Base-by-base conservation (phyloP, 192 early-diverging fungal species). In the Linnemannia zychae region DNA sequence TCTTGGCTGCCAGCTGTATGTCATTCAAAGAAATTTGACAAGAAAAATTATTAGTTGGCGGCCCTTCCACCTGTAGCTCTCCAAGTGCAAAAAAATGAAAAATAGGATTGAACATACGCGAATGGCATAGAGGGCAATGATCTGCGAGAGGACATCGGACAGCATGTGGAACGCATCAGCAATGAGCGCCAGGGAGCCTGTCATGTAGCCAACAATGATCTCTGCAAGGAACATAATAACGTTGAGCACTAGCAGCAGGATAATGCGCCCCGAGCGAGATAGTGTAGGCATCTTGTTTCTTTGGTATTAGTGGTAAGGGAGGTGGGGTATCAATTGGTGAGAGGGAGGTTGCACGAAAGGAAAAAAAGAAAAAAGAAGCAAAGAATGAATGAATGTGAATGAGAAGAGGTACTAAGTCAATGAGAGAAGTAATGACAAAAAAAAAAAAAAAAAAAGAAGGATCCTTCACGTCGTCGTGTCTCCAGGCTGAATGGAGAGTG, bases 141-240 rank as follows among this genome's bases (percentile, higher is more conserved):
- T 78, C 75, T 96, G 90, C 63, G 92, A 91, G 18, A 97, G 80
- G 9, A 97, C 89, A 88, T 96, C 97, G 67, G 93, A 95, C 60
- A 97, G 88, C 96, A 97, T 97, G 87, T 98, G 97, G 91, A 96
- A 98, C 28, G 95, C 94, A 88, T 98, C 97, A 1, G 97, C 97
- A 47, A 98, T 89, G 36, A 98, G 91, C 1, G 97, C 94, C 47
- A 98, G 88, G 28, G 96, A 97, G 40, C 90, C 90, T 0, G 93
- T 92, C 66, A 90, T 79, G 76, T 95, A 94, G 9, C 97, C 97
- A 60, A 95, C 90, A 4, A 96, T 89, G 33, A 97, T 90, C 85
- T 98, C 97, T 24, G 92, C 87, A 40, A 98, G 74, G 79, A 97
- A 97, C 88, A 97, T 93, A 7, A 89, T 73, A 40, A 87, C 80